These are phyloP conservation scores for Dactylellina parvicollis DNA, from an alignment of 2,329 filamentous ascomycete species.

Conservation along the genomic window DNA sequence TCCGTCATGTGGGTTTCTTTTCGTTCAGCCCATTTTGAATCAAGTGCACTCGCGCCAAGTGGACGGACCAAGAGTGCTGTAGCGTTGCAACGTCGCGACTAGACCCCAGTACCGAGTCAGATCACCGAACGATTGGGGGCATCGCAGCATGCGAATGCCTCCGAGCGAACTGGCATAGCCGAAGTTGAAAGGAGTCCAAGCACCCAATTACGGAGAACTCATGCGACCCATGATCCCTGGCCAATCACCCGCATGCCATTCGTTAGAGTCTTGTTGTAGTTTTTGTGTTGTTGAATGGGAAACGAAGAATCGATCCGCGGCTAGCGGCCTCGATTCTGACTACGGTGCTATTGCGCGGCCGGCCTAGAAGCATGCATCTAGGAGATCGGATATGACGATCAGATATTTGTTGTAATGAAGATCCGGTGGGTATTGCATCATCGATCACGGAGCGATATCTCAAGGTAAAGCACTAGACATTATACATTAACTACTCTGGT, in stretches of 20 bases:
- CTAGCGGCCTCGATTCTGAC: too few species aligned
- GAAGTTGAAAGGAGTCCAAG: too few species aligned
- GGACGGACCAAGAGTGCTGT: slow-evolving; percentile 2
- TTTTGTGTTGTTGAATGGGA: slow-evolving; percentile 6
- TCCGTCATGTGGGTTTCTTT: too few species aligned
- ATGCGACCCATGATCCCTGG: slow-evolving; percentile 2
- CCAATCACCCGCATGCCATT: background rate
- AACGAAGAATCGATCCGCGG: too few species aligned
- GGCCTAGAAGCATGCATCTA: too few species aligned
- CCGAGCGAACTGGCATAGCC: too few species aligned
- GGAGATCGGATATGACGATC: background rate
- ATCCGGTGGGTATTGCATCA: background rate
- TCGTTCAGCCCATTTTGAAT: too few species aligned
- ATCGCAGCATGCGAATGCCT: too few species aligned
- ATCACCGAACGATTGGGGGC: too few species aligned
- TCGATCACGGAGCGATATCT: background rate
- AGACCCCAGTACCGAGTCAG: too few species aligned
- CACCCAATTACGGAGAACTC: background rate
- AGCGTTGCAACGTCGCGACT: background rate
- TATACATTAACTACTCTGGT: slow-evolving; percentile 27
- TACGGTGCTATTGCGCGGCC: too few species aligned
- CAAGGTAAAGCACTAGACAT: slow-evolving; percentile 24
- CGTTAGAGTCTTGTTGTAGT: background rate
- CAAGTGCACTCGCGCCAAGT: too few species aligned
- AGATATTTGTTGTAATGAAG: background rate